Base-by-base conservation (phyloP, 1,284 basidiomycete species). In the Paramarasmius palmivorus region DNA sequence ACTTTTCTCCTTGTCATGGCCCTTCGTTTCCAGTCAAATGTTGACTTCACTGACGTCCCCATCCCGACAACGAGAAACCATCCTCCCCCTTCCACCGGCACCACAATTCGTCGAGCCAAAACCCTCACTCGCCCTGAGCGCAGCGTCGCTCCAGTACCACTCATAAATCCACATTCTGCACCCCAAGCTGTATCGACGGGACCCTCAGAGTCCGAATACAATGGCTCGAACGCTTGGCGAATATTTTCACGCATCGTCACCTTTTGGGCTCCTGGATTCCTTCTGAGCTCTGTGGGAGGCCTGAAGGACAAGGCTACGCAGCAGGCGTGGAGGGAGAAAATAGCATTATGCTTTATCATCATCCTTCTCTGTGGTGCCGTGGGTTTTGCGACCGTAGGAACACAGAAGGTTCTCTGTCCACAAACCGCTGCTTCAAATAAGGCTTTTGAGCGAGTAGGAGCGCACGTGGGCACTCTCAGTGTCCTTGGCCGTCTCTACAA, bases 261-360 rank as follows among this genome's bases (percentile, higher is more conserved):
- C 3, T 95, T 91, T 68, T 98, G 93, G 93, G 95, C 94, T 3
- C 95, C 95, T 14, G 79, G 84, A 45, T 79, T 87, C 59, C 67
- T 95, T 14, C 81, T 98, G 52, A 73, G 79, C 20, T 83, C 86
- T 12, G 57, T 92, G 4, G 90, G 89, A 54, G 93, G 94, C 46
- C 80, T 98, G 69, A 88, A 83, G 65, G 92, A 95, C 68, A 81
- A 82, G 66, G 76, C 82, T 50, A 77, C 85, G 55, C 79, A 86
- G 59, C 93, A 98, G 72, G 97, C 97, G 1, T 99, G 97, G 97
- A 83, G 97, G 62, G 97, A 99, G 73, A 99, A 99, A 77, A 86
- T 98, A 56, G 86, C 95, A 5, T 81, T 99, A 7, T 98, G 95
- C 69, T 85, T 90, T 69, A 88, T 97, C 65, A 91, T 94, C 50